Evolutionary conservation across 306 rosid species (phyloP).

Genomic region (Lathyrus sativus): DNA sequence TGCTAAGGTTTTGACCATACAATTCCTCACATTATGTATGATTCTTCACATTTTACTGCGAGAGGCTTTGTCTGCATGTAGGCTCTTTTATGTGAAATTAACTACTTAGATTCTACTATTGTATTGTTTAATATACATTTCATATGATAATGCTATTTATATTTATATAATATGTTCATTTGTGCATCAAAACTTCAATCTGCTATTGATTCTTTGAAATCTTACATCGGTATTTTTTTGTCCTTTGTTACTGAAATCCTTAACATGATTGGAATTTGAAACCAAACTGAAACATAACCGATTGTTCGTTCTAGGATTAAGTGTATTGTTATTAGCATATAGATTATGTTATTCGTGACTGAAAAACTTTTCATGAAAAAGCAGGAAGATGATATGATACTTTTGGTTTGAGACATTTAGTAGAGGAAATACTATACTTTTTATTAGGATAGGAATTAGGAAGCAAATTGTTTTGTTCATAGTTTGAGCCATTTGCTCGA

Average conservation of each 20-base stretch:
- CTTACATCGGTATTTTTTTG: background rate
- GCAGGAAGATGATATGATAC: background rate
- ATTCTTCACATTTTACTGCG: slow-evolving; percentile 37
- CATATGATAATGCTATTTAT: background rate
- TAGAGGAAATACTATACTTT: background rate
- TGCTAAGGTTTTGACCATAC: slow-evolving; percentile 44
- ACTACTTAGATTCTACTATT: slow-evolving; percentile 37
- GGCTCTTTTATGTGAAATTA: slow-evolving; percentile 42
- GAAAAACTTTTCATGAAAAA: slow-evolving; percentile 10
- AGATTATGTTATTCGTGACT: background rate
- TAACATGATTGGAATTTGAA: background rate
- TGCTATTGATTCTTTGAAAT: slow-evolving; percentile 2
- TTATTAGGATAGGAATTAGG: background rate
- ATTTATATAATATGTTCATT: slow-evolving; percentile 32
- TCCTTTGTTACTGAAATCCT: background rate
- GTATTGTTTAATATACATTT: slow-evolving; percentile 33
- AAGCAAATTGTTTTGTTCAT: slow-evolving; percentile 11
- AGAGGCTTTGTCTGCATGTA: slow-evolving; percentile 45
- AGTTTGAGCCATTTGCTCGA: slow-evolving; percentile 1
- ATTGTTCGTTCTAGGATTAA: too few species aligned
- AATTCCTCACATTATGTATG: slow-evolving; percentile 35
- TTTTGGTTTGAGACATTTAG: background rate
- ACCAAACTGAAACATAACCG: slow-evolving; percentile 3
- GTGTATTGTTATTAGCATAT: background rate
- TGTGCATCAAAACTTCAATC: slow-evolving; percentile 27